Conservation (phyloP, 2,329 filamentous ascomycete genomes). For the Ophiostoma australiae region DNA sequence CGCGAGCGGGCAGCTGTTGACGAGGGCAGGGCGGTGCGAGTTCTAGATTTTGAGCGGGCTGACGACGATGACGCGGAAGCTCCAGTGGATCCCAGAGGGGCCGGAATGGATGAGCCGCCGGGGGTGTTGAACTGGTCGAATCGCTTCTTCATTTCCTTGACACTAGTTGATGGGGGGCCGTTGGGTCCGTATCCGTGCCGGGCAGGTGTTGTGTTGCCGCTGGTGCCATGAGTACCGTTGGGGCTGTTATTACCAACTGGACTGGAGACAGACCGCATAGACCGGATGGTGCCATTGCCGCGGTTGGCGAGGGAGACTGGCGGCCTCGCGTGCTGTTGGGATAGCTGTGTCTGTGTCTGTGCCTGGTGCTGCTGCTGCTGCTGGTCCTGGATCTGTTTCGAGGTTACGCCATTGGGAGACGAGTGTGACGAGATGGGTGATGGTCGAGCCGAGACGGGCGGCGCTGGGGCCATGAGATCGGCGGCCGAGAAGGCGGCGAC, state of each 20-base stretch:
- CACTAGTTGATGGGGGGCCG: constrained; percentile 48
- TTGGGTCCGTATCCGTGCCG: neutral
- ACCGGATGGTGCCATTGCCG: constrained; percentile 39
- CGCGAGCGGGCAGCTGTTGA: neutral
- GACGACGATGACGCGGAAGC: constrained; percentile 29
- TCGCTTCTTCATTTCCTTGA: constrained; percentile 73
- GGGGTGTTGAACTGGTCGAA: constrained; percentile 59
- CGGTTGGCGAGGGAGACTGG: constrained; percentile 37
- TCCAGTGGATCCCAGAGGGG: neutral
- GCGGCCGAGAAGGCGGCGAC: constrained; percentile 18
- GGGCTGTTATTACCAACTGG: constrained; percentile 43
- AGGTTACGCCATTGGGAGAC: constrained; percentile 32
- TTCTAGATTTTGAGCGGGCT: constrained; percentile 3
- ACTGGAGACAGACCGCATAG: constrained; percentile 53
- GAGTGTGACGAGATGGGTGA: constrained; percentile 1
- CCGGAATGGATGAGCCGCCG: constrained; percentile 25
- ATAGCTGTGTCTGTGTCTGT: neutral
- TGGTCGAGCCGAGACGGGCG: constrained; percentile 35
- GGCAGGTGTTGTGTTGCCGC: constrained; percentile 11
- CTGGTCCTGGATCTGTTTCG: constrained; percentile 32
- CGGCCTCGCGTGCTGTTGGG: constrained; percentile 33
- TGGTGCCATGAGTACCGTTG: neutral
- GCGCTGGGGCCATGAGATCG: constrained; percentile 40
- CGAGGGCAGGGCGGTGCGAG: neutral
- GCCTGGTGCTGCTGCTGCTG: constrained; percentile 5